A percentile compares a stretch with the other conserved stretches of the same genome.
Conservation (phyloP, 768 basidiomycete species). For the Naganishia onofrii region DNA sequence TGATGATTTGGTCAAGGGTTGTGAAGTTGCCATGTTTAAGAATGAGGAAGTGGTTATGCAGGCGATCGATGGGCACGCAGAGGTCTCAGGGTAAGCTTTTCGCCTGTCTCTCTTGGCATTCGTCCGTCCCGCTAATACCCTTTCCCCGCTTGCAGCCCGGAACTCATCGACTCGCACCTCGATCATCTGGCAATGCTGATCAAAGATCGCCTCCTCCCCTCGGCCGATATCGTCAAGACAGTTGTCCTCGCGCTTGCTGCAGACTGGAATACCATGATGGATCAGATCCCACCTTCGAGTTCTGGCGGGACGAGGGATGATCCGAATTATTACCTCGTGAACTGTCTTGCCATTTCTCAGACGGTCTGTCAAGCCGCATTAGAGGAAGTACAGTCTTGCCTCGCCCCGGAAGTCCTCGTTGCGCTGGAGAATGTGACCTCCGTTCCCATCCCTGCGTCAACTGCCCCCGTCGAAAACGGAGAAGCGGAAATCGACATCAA, state of each 20-base stretch:
- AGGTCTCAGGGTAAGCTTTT: constrained; percentile 23
- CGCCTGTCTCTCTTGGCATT: constrained; percentile 9
- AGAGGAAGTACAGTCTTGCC: constrained; percentile 21
- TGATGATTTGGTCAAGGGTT: constrained; percentile 33
- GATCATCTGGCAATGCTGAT: constrained; percentile 64
- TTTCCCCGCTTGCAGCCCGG: not conserved
- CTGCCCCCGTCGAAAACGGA: not conserved
- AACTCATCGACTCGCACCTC: constrained; percentile 35
- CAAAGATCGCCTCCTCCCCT: constrained; percentile 67
- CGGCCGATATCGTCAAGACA: constrained; percentile 71
- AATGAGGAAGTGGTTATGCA: constrained; percentile 73
- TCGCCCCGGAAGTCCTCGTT: not conserved
- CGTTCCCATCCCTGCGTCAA: constrained; percentile 2
- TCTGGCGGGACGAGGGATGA: not conserved
- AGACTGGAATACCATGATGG: constrained; percentile 63
- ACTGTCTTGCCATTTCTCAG: constrained; percentile 17
- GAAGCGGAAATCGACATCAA: constrained; percentile 19
- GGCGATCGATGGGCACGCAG: constrained; percentile 58
- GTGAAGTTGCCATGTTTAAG: constrained; percentile 64
- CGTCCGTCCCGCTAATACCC: no score
- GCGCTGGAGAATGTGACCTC: not conserved
- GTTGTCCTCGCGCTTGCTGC: constrained; percentile 74
- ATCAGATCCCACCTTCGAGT: constrained; percentile 15
- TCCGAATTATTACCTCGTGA: constrained; percentile 1
- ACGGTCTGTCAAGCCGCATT: constrained; percentile 20